Conservation (phyloP, 176 grass and related monocot genomes). For the Avena atlantica region DNA sequence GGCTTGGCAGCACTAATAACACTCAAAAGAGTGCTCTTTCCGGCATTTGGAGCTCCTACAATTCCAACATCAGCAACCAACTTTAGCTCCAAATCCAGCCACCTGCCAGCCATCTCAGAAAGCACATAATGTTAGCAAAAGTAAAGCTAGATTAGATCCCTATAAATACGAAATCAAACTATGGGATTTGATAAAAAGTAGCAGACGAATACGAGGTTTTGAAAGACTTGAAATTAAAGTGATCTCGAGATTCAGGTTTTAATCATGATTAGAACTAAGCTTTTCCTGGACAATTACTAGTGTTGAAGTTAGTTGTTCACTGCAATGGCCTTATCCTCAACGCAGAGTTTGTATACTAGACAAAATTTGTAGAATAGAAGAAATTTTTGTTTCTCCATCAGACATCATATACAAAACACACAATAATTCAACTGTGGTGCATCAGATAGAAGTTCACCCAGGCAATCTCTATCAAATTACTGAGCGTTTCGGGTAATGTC, state of each 20-base stretch:
- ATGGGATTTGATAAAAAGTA: background rate
- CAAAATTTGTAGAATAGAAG: background rate
- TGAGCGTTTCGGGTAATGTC: background rate
- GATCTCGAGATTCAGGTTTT: background rate
- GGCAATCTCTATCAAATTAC: background rate
- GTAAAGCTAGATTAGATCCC: background rate
- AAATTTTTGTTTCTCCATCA: background rate
- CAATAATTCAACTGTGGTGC: background rate
- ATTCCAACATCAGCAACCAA: conserved; percentile 97
- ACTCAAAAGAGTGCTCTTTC: conserved; percentile 94
- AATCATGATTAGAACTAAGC: background rate
- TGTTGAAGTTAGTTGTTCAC: background rate
- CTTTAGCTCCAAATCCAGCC: conserved; percentile 97
- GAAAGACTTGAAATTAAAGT: background rate
- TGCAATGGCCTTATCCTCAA: conserved; percentile 20
- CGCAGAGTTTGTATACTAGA: background rate
- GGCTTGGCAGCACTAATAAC: conserved; percentile 88
- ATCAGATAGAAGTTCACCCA: background rate
- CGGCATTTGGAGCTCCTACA: conserved; percentile 97
- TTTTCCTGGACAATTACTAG: background rate
- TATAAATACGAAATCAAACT: background rate
- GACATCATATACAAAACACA: background rate
- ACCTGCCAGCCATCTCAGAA: conserved; percentile 60
- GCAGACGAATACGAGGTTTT: background rate
- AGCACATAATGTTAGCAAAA: conserved; percentile 18